Conservation (phyloP, 805 yeast genomes). For the Torulaspora indica region DNA sequence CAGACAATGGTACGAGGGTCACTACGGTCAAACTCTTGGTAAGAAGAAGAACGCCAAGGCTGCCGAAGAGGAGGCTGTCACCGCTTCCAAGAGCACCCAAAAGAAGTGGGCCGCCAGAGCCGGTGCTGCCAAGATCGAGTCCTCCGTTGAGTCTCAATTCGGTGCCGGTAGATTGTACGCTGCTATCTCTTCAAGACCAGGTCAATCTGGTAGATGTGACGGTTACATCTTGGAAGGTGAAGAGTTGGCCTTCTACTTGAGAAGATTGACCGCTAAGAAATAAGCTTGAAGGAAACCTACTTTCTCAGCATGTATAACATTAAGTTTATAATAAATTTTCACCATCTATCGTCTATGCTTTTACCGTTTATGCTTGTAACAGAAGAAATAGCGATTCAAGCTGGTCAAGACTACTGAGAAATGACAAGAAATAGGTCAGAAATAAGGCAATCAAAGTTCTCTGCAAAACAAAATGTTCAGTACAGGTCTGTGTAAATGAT, state of each 20-base stretch:
- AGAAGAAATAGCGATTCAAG: not conserved
- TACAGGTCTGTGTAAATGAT: conserved; percentile 39
- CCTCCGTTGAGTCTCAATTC: conserved; percentile 92
- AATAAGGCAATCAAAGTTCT: conserved; percentile 31
- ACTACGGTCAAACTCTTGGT: conserved; percentile 92
- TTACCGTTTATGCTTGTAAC: too few relatives aligned
- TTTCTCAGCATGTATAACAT: conserved; percentile 19
- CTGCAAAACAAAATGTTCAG: conserved; percentile 37
- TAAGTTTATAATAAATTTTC: conserved; percentile 16
- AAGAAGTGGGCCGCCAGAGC: conserved; percentile 94
- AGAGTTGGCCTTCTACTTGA: conserved; percentile 99
- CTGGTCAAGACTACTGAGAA: not conserved
- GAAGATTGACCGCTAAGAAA: conserved; percentile 99
- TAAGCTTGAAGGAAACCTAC: conserved; percentile 41
- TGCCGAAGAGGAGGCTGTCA: conserved; percentile 53
- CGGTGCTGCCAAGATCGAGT: conserved; percentile 75
- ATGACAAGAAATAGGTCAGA: too few relatives aligned
- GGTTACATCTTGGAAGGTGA: conserved; percentile 99
- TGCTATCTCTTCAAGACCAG: conserved; percentile 98
- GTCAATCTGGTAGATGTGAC: conserved; percentile 99
- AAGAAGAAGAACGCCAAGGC: conserved; percentile 58
- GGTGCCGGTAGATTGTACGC: conserved; percentile 99
- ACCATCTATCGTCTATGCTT: conserved; percentile 14
- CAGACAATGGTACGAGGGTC: conserved; percentile 98
- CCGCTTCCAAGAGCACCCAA: conserved; percentile 74